Conservation (phyloP, 139 green algal species). For the Chlamydomonas sphaeroides region DNA sequence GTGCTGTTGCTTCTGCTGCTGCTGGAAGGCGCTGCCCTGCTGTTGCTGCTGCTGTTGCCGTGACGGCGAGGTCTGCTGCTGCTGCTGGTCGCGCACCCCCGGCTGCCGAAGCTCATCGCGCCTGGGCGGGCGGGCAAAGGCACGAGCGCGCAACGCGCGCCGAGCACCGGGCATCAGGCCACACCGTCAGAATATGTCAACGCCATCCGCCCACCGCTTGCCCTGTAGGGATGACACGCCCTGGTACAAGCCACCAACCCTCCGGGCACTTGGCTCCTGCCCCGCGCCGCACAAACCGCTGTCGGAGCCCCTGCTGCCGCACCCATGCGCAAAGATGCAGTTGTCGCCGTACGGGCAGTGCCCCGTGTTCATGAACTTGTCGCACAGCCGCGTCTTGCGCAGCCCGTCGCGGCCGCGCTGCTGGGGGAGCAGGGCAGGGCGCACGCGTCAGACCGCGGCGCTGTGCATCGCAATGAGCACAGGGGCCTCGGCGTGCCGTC, state of each 20-base stretch:
- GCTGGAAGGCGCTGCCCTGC: too few relatives aligned
- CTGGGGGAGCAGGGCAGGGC: background rate
- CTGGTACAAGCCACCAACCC: background rate
- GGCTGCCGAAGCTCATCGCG: background rate
- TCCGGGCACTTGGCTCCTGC: background rate
- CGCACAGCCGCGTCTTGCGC: constrained; percentile 61
- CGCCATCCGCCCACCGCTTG: background rate
- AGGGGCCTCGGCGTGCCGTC: background rate
- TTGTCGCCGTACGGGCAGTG: constrained; percentile 58
- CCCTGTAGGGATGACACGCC: background rate
- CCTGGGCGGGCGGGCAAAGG: background rate
- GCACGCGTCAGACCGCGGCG: background rate
- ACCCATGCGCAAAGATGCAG: constrained; percentile 69
- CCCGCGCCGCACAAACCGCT: background rate
- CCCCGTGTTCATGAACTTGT: constrained; percentile 59
- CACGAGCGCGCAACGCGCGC: background rate
- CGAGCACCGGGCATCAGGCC: background rate
- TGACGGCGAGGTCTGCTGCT: too few relatives aligned
- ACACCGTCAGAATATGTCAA: background rate
- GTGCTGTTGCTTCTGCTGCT: too few relatives aligned
- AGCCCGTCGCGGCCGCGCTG: background rate
- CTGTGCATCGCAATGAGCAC: background rate
- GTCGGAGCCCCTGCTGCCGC: background rate
- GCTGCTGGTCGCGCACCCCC: background rate
- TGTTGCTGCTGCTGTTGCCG: background rate